Base-by-base conservation (phyloP, 176 grass and related monocot genomes). In the Otatea glauca region DNA sequence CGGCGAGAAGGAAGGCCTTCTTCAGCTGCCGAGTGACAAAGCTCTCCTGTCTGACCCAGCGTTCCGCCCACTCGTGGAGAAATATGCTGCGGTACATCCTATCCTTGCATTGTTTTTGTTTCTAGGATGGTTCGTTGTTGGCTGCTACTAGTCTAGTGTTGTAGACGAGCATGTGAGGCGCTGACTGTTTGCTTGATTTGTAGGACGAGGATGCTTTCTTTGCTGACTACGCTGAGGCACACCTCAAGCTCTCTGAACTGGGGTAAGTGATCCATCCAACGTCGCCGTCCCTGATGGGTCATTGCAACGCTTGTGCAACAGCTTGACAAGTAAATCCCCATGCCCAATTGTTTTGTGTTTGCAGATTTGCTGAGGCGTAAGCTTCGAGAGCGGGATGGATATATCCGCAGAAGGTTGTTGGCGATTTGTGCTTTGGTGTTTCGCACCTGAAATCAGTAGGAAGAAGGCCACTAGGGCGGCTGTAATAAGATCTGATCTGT, bases 151-250 rank as follows among this genome's bases (percentile, higher is more conserved):
- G 73, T 9, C 5, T 23, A 14, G 24, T 23, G 29, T 78, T 15
- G 21, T 29, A 43, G 75, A 64, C 20, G n/a, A n/a, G n/a, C n/a
- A n/a, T n/a, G n/a, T n/a, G 32, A 43, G 63, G 68, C 5, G 14
- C 38, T 70, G 9, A 23, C 0, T 44, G 34, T 7, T n/a, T n/a
- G 51, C 20, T 12, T 49, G 13, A 16, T 68, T 70, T 58, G 49
- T 60, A 97, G 94, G 94, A 97, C 45, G 94, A 97, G 91, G 94
- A 97, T 50, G 91, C 91, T 47, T 97, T 97, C 87, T 97, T 97
- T 81, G 91, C 81, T 59, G 94, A 97, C 65, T 97, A 97, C 8
- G 74, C 87, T 1, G 91, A 97, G 86, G 91, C 94, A 39, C 94
- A 97, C 81, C 68, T 90, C 43, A 97, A 97, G 82, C 94, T 97